phyloP scores from a whole-genome alignment of 441 rosid species.

The Cnidoscolus chayamansa region DNA sequence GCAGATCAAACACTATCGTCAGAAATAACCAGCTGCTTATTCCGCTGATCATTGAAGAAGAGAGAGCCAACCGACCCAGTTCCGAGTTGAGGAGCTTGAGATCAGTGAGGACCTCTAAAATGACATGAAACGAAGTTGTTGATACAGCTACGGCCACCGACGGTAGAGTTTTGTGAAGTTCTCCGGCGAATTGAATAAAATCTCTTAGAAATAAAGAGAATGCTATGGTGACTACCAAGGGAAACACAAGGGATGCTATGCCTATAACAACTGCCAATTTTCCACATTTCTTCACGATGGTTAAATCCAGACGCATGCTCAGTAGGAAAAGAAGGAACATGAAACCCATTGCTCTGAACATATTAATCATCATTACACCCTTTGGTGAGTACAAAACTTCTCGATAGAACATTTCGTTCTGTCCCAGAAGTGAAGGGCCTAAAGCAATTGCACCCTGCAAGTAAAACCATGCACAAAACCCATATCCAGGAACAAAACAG shows the following conservation, averaged over 20 bases:
- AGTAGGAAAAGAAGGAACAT: constrained; percentile 38
- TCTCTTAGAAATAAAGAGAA: constrained; percentile 20
- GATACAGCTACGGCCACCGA: constrained; percentile 27
- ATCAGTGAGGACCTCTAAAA: constrained; percentile 33
- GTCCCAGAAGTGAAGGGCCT: constrained; percentile 47
- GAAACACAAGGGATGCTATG: constrained; percentile 34
- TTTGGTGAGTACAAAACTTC: constrained; percentile 26
- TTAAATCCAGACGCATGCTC: constrained; percentile 33
- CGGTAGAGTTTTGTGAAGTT: constrained; percentile 12
- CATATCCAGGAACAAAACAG: neutral
- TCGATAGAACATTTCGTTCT: constrained; percentile 4
- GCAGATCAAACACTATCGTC: neutral
- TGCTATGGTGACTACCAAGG: constrained; percentile 18
- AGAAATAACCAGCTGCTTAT: constrained; percentile 24
- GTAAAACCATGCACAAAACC: too few relatives aligned
- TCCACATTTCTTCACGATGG: constrained; percentile 37
- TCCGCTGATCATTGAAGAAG: constrained; percentile 44
- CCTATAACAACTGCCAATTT: constrained; percentile 41
- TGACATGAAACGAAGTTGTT: constrained; percentile 40
- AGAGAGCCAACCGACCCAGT: constrained; percentile 48
- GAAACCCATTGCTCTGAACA: constrained; percentile 36
- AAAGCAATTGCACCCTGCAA: constrained; percentile 36
- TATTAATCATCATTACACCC: constrained; percentile 24
- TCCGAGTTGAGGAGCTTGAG: constrained; percentile 50
- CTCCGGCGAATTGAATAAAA: neutral